Base-by-base conservation (phyloP, 495 filamentous ascomycete species). In the Lophiostoma macrostomum region DNA sequence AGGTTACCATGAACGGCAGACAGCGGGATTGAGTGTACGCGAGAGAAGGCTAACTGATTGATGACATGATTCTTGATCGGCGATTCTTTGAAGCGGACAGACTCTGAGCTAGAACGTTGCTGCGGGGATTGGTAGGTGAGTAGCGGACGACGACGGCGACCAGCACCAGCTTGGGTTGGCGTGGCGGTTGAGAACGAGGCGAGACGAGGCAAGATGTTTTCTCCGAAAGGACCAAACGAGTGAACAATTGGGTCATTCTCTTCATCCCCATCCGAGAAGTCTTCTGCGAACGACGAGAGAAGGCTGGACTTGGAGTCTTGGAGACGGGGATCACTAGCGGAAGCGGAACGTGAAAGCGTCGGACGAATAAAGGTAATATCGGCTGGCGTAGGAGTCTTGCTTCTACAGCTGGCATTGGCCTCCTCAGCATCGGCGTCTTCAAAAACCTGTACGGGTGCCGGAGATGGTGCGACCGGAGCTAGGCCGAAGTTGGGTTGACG, bases 1-100 rank as follows among this genome's bases (percentile, higher is more conserved):
- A 97, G 81, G 63, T 93, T 87, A 65, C 79, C 83, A 69, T 95
- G 70, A 50, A 98, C 88, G 10, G 86, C 85, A 0, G 90, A 90
- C 30, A 97, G 81, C 0, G 93, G 91, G 1, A 88, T 91, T 10
- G 91, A 93, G n/a, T 90, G 88, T 1, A 96, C 75, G 16, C 94
- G 88, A 11, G 93, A 96, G 67, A 86, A 98, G n/a, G 94, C 91
- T 16, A 98, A 76, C 68, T 98, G 93, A 67, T 97, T 98, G 63
- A 87, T 77, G 42, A 91, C 83, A 64, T 97, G 94, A 65, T 96
- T 72, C 56, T 64, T 69, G 56, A 73, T 64, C 12, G 71, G 71
- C 8, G 56, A 66, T 23, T 53, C 31, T 41, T 68, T 62, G 40
- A 63, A 40, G 28, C 30, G 11, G 14, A 32, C 4, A 18, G 48